Evolutionary conservation across 768 basidiomycete genomes (phyloP), one percentile per base, ranked within the genome.

Genomic region (Tylopilus sp.): DNA sequence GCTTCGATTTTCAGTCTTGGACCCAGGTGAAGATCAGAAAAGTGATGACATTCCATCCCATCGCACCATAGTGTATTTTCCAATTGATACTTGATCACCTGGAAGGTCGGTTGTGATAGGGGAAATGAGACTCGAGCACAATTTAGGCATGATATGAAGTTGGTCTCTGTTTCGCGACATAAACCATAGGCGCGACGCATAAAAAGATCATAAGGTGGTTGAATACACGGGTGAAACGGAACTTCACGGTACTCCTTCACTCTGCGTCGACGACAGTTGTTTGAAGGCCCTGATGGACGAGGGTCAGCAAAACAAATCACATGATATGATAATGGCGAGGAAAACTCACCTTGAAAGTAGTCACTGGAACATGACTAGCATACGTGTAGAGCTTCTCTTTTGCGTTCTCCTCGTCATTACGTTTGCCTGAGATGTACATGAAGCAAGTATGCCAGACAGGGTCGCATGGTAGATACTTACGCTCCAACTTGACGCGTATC

Each of bases 331-430:
- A n/a, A 52, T 12, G 26, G 13, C 2, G 45, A 7, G 31, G 29
- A 21, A 40, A 29, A 68, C 85, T 55, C 53, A 87, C 94, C 87
- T 96, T 95, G 87, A 92, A 93, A 41, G 85, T 75, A 9, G 72
- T 65, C 41, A 92, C 90, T 42, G 84, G 78, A 51, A 97, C 86
- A 68, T 89, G 82, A 54, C 83, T 83, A 58, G 90, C 94, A 71
- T 93, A 92, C 28, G 91, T 95, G 81, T 77, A 98, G 52, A 97
- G 87, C 78, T 95, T 97, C 81, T 96, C 95, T 78, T 95, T 97
- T 54, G 97, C 96, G 65, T 87, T 89, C 80, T 99, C 96, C 64
- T 98, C 95, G 74, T 99, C 96, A 73, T 98, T 98, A 67, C 97
- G 90, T 79, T 95, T 96, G 66, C 96, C 90, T 94, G 63, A 30